These are phyloP conservation scores for Calonectria fujianensis DNA, from an alignment of 2,329 filamentous ascomycete species.

Conservation along the genomic window DNA sequence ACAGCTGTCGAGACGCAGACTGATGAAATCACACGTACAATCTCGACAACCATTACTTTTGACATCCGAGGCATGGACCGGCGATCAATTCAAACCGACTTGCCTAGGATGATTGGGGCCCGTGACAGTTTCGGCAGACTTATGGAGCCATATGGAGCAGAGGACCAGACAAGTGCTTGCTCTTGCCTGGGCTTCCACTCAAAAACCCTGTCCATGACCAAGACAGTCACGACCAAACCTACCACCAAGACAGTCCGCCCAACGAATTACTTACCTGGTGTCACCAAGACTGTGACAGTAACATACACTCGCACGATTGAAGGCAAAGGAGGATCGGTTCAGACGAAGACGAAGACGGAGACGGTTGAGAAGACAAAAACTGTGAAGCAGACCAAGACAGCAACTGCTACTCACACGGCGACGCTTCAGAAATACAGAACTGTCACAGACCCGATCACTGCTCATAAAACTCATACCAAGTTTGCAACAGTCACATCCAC, in stretches of 20 bases:
- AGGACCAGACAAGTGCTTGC: background rate
- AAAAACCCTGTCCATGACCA: background rate
- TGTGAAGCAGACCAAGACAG: background rate
- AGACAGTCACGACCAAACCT: background rate
- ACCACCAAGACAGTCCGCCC: background rate
- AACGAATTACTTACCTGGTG: background rate
- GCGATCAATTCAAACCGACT: background rate
- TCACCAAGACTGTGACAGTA: background rate
- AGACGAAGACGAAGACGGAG: background rate
- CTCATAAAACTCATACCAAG: background rate
- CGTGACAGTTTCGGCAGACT: background rate
- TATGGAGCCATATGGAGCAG: background rate
- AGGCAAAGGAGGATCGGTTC: background rate
- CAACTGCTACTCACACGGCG: background rate
- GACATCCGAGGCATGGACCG: background rate
- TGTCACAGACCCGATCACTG: background rate
- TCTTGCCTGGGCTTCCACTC: background rate
- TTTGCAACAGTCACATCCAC: background rate
- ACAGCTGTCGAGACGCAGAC: background rate
- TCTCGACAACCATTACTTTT: conserved; percentile 6
- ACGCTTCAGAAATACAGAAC: background rate
- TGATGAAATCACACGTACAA: background rate
- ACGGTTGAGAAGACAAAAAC: background rate
- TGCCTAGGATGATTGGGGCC: background rate
- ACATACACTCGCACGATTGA: background rate